Conservation (phyloP, 2,329 filamentous ascomycete genomes). For the Plenodomus tracheiphilus region DNA sequence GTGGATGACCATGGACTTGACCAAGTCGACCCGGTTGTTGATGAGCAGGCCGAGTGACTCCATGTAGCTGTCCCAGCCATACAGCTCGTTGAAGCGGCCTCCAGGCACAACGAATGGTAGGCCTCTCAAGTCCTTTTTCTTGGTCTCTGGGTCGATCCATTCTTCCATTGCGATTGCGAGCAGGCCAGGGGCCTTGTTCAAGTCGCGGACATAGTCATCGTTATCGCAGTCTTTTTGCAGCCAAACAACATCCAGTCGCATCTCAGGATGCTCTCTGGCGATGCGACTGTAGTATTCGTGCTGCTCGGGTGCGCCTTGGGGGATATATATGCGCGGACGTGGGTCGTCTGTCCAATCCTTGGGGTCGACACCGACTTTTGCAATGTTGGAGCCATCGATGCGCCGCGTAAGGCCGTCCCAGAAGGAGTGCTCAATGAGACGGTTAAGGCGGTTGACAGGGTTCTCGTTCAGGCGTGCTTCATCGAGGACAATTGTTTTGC, state of each 20-base stretch:
- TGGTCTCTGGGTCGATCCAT: slow-evolving; percentile 65
- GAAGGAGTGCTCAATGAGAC: slow-evolving; percentile 86
- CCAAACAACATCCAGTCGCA: slow-evolving; percentile 83
- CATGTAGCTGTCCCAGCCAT: slow-evolving; percentile 99
- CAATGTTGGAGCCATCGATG: slow-evolving; percentile 87
- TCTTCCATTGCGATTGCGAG: slow-evolving; percentile 89
- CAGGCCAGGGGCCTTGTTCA: slow-evolving; percentile 86
- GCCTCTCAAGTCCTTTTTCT: slow-evolving; percentile 72
- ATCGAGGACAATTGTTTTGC: slow-evolving; percentile 87
- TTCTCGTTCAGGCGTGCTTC: slow-evolving; percentile 93
- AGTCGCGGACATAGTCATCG: slow-evolving; percentile 75
- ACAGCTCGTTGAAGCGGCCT: slow-evolving; percentile 96
- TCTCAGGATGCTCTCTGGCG: slow-evolving; percentile 76
- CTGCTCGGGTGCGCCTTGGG: slow-evolving; percentile 81
- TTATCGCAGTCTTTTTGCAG: slow-evolving; percentile 75
- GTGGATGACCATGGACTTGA: slow-evolving; percentile 92
- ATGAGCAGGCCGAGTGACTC: slow-evolving; percentile 86
- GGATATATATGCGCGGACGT: slow-evolving; percentile 88
- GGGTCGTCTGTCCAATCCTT: slow-evolving; percentile 96
- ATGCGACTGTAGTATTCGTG: slow-evolving; percentile 85
- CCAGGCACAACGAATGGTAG: slow-evolving; percentile 97
- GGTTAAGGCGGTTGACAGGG: slow-evolving; percentile 82
- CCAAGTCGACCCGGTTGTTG: slow-evolving; percentile 81
- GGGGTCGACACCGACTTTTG: slow-evolving; percentile 82
- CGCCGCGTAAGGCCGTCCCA: slow-evolving; percentile 89